These are phyloP conservation scores for Neofusicoccum sp. DNA, from an alignment of 2,329 filamentous ascomycete genomes.

Conservation along the genomic window DNA sequence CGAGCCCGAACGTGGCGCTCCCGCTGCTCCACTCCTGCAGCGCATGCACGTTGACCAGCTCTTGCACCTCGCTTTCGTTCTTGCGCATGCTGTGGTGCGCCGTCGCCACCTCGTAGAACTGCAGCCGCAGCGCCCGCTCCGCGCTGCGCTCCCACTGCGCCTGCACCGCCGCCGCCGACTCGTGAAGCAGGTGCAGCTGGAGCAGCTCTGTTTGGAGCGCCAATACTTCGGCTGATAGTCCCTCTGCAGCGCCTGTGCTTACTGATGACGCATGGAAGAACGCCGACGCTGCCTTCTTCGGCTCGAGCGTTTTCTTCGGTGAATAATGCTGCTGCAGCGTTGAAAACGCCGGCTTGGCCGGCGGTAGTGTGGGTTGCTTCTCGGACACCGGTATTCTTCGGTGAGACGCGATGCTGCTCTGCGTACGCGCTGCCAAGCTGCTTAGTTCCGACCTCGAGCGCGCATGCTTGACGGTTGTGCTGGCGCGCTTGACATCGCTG, in stretches of 20 bases:
- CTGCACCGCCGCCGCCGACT: conserved; percentile 28
- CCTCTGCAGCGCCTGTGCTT: conserved; percentile 9
- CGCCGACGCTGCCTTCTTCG: conserved; percentile 32
- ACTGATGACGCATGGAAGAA: conserved; percentile 37
- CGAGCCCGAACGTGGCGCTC: conserved; percentile 31
- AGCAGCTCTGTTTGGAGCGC: conserved; percentile 41
- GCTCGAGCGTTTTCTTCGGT: conserved; percentile 35
- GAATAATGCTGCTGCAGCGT: conserved; percentile 46
- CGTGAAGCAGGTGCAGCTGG: conserved; percentile 41
- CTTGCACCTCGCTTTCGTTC: conserved; percentile 38
- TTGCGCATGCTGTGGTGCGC: conserved; percentile 38
- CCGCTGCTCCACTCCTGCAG: conserved; percentile 38
- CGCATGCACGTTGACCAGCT: conserved; percentile 40
- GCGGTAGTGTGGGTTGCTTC: conserved; percentile 16
- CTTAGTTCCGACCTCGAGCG: conserved; percentile 15
- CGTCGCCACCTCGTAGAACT: conserved; percentile 42
- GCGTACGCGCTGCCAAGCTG: conserved; percentile 2
- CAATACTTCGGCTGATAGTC: conserved; percentile 34
- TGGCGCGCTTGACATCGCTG: background rate
- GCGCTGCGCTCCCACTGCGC: conserved; percentile 39
- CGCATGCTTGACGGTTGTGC: conserved; percentile 1
- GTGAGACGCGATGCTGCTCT: background rate
- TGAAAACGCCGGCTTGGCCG: conserved; percentile 32
- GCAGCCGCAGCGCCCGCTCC: conserved; percentile 31
- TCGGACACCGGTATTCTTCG: background rate